These are phyloP conservation scores for Botryotinia globosa DNA, from an alignment of 2,329 filamentous ascomycete genomes.

Conservation along the genomic window DNA sequence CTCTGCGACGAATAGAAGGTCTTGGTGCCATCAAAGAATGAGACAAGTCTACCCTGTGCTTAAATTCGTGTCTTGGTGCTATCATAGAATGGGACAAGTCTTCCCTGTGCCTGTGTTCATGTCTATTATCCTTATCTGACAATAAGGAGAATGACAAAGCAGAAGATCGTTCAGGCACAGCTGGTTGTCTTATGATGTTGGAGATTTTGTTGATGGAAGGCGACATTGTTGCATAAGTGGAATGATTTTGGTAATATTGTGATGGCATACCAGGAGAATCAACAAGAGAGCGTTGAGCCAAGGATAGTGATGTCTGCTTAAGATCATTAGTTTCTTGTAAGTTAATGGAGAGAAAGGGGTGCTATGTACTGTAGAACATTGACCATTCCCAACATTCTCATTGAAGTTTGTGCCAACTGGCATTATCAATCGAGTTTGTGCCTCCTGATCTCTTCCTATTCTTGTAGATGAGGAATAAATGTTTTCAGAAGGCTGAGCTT, in stretches of 20 bases:
- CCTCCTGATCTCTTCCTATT: not conserved
- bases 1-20: not conserved
- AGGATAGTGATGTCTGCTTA: not conserved
- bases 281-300: not conserved
- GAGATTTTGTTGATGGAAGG: not conserved
- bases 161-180: not conserved
- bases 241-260: not conserved
- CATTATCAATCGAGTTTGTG: not conserved
- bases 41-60: not conserved
- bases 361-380: not conserved
- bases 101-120: not conserved
- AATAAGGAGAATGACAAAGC: not conserved
- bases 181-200: not conserved
- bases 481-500: not conserved
- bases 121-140: not conserved
- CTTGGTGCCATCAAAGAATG: not conserved
- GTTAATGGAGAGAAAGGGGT: too few species aligned
- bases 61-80: not conserved
- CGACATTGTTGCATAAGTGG: too few species aligned
- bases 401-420: not conserved
- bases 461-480: fast-evolving
- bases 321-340: not conserved
- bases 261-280: not conserved
- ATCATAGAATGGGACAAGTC: not conserved
- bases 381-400: not conserved